Conservation (phyloP, 495 filamentous ascomycete species). For the Penicillium turbatum region DNA sequence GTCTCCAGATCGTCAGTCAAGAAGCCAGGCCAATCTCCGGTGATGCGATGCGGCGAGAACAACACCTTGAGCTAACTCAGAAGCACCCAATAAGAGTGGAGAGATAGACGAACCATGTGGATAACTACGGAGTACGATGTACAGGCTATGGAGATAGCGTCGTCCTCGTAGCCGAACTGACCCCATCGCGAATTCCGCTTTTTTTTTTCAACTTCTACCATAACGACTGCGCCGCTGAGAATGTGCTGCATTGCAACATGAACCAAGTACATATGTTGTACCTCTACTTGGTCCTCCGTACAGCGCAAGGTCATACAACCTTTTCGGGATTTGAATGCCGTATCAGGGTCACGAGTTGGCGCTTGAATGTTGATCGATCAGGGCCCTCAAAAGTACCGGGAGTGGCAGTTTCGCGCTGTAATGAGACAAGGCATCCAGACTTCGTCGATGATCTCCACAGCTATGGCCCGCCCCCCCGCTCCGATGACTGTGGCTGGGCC, state of each 20-base stretch:
- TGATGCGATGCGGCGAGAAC: conserved; percentile 13
- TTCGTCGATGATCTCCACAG: neutral
- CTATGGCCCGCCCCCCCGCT: neutral
- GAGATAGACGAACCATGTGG: conserved; percentile 23
- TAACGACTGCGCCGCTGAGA: neutral
- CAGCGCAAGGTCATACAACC: neutral
- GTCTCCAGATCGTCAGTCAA: conserved; percentile 20
- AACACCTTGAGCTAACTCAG: conserved; percentile 2
- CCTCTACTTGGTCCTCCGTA: neutral
- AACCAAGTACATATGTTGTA: neutral
- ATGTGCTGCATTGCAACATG: neutral
- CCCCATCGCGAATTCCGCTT: conserved; percentile 4
- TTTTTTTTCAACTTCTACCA: neutral
- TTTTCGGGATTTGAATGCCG: neutral
- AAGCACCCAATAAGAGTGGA: conserved; percentile 13
- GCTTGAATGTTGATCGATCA: neutral
- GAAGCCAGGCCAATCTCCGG: conserved; percentile 15
- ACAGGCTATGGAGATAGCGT: conserved; percentile 25
- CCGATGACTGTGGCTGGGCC: neutral
- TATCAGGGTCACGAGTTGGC: neutral
- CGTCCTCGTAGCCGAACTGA: neutral
- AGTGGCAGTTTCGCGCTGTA: neutral
- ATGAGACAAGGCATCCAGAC: neutral
- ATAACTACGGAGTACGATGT: conserved; percentile 2
- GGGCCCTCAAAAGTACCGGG: neutral